Evolutionary conservation across 2,329 filamentous ascomycete species (phyloP), one percentile per base, ranked within the genome.

Genomic region (Clonostachys chloroleuca): DNA sequence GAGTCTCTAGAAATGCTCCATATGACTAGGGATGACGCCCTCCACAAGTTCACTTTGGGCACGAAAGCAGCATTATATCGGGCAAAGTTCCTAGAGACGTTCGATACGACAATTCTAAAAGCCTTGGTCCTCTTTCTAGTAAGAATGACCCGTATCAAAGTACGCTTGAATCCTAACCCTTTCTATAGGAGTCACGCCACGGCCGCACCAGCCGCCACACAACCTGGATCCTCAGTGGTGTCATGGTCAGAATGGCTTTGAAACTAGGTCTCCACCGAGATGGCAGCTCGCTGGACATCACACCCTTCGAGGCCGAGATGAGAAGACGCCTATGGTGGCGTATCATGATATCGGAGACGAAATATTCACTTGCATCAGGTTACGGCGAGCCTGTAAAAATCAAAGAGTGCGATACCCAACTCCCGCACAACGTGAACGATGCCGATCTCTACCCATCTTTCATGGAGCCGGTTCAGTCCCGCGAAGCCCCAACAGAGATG

Each of bases 241-340:
- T 81, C n/a, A 70, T 81, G 6, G 70, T 87, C 34, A 75, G 84
- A 17, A 80, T 87, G 45, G 83, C 81, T 2, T 79, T 85, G 57
- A 83, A 83, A 57, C 83, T 84, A 53, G 82, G 82, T 2, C 66
- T 86, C 3, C 81, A 86, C 54, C 72, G 78, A 6, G 80, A 84
- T 45, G 71, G 72, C 12, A 64, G 65, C 5, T 61, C 69, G 42
- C 70, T 83, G 35, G 70, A 70, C 1, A 63, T 86, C 6, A 68
- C 73, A 0, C 75, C 78, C 0, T 83, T 80, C 48, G 80, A 85
- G 47, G 72, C 73, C 1, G 80, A 86, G 56, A 75, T 84, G 61
- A 69, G 81, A 36, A 70, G 82, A 17, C 70, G 83, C 3, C 58
- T 84, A 0, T 86, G 81, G 77, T 84, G 78, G 72, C 68, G 75